Percentiles rank a stretch among this genome's conserved stretches.
phyloP scores from a whole-genome alignment of 192 early-diverging fungal species.

The Umbelopsis isabellina region DNA sequence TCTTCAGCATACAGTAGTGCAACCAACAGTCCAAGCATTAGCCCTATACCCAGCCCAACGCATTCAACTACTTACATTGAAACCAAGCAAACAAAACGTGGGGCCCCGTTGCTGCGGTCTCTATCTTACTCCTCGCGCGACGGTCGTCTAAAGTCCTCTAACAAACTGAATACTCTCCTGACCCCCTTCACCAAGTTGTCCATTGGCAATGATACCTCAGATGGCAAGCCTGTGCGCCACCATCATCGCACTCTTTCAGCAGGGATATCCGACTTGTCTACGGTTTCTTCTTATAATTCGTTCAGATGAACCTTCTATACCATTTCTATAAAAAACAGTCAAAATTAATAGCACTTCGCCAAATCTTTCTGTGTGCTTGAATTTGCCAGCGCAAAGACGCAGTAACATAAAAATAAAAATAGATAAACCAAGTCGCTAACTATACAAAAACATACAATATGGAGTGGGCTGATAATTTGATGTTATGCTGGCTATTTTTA shows the following conservation, averaged over 20 bases:
- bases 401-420: too few species aligned
- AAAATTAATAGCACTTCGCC: background rate
- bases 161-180: background rate
- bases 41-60: slow-evolving; percentile 17
- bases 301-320: background rate
- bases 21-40: background rate
- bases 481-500: too few species aligned
- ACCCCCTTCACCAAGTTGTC: slow-evolving; percentile 7
- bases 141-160: background rate
- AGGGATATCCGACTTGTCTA: background rate
- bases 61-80: slow-evolving; percentile 1
- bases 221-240: slow-evolving; percentile 1
- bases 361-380: too few species aligned
- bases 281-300: background rate
- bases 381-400: too few species aligned
- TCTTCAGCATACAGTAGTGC: slow-evolving; percentile 17
- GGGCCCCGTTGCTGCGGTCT: slow-evolving; percentile 2
- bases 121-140: slow-evolving; percentile 4
- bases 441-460: too few species aligned
- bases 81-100: slow-evolving; percentile 1
- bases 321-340: background rate
- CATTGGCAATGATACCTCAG: background rate
- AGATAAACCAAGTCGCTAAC: too few species aligned
- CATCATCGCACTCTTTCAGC: slow-evolving; percentile 2
- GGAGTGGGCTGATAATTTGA: too few species aligned